Conservation (phyloP, 1,139 yeast species). For the Saccharomycopsis hybrid region DNA sequence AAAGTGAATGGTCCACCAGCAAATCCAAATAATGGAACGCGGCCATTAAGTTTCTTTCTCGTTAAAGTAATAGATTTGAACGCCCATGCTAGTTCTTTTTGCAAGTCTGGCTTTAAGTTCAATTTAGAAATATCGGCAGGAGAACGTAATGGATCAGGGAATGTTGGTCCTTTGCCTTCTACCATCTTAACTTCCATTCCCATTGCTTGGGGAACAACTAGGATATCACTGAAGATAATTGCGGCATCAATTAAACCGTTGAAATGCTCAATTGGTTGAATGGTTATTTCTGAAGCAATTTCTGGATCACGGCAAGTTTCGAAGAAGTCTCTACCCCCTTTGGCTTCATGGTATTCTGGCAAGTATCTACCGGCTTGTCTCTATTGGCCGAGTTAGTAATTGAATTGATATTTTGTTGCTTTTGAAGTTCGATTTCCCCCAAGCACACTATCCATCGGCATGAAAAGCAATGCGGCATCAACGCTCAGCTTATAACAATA, state of each 20-base stretch:
- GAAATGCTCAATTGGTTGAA: slow-evolving; percentile 89
- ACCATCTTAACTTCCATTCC: slow-evolving; percentile 93
- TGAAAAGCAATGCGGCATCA: too few species aligned
- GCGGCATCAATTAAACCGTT: slow-evolving; percentile 94
- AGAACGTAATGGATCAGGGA: slow-evolving; percentile 76
- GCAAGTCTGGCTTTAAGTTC: slow-evolving; percentile 58
- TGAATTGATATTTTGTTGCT: too few species aligned
- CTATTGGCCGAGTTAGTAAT: too few species aligned
- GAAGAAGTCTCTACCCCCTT: slow-evolving; percentile 83
- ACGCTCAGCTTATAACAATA: too few species aligned
- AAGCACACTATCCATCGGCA: too few species aligned
- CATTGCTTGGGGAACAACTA: slow-evolving; percentile 97
- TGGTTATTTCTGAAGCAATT: slow-evolving; percentile 86
- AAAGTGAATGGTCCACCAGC: slow-evolving; percentile 99
- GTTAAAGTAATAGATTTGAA: slow-evolving; percentile 87
- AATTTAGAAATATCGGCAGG: slow-evolving; percentile 62
- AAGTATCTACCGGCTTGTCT: slow-evolving; percentile 51
- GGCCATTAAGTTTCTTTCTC: slow-evolving; percentile 73
- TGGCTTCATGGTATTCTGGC: slow-evolving; percentile 88
- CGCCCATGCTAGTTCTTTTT: slow-evolving; percentile 85
- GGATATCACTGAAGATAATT: slow-evolving; percentile 88
- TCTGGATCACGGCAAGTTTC: slow-evolving; percentile 93
- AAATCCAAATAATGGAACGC: slow-evolving; percentile 91
- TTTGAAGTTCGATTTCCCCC: too few species aligned
- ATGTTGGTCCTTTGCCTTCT: slow-evolving; percentile 92